These are phyloP conservation scores for Nemania serpens DNA, from an alignment of 2,329 filamentous ascomycete species.

Conservation along the genomic window DNA sequence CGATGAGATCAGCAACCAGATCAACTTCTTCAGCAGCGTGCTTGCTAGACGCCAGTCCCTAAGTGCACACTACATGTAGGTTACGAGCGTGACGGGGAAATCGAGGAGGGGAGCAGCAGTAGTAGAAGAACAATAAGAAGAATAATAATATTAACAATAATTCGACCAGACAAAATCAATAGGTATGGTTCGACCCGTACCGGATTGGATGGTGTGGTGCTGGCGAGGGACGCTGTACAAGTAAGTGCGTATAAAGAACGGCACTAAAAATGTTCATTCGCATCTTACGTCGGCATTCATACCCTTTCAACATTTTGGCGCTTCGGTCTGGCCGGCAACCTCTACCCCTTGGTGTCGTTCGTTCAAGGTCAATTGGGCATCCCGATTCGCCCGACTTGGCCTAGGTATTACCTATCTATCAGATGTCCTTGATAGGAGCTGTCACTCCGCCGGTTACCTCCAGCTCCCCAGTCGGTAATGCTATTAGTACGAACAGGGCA, in stretches of 20 bases:
- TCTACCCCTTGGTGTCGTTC: neutral
- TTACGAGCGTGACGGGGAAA: no score
- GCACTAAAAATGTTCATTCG: neutral
- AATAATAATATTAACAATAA: no score
- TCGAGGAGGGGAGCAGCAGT: no score
- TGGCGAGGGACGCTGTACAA: no score
- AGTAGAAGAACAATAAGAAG: no score
- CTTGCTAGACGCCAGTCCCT: no score
- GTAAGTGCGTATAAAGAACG: no score
- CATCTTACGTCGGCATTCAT: neutral
- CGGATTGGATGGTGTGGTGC: no score
- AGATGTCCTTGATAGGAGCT: neutral
- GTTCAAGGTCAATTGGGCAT: neutral
- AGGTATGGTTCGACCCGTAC: no score
- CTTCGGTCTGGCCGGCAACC: slow-evolving; percentile 23
- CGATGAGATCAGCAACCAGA: neutral
- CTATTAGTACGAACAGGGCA: no score
- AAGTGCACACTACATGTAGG: no score
- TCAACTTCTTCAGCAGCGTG: neutral
- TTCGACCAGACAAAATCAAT: no score
- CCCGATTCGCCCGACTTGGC: slow-evolving; percentile 1
- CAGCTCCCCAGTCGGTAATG: neutral
- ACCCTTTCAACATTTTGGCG: neutral
- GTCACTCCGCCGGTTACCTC: slow-evolving; percentile 19
- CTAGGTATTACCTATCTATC: neutral